phyloP scores from a whole-genome alignment of 192 early-diverging fungal genomes.

The Pecoramyces ruminantium region DNA sequence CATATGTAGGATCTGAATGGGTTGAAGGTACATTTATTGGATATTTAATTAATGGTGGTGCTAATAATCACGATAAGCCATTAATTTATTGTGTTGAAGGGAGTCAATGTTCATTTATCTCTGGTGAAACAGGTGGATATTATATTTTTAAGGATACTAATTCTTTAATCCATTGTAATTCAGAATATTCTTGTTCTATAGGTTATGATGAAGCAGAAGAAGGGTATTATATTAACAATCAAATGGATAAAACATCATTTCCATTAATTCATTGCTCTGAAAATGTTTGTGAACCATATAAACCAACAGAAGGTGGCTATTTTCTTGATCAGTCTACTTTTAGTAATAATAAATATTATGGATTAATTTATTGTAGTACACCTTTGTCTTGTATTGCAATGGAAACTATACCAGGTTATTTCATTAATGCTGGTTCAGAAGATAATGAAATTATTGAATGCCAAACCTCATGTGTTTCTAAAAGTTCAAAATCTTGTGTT shows the following conservation, averaged over 20 bases:
- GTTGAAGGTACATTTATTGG: neutral
- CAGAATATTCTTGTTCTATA: neutral
- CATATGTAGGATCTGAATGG: neutral
- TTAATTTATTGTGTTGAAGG: neutral
- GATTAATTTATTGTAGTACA: neutral
- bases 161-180: neutral
- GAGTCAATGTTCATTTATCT: neutral
- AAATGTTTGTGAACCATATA: neutral
- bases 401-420: neutral
- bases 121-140: neutral
- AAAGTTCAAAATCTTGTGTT: neutral
- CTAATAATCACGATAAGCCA: neutral
- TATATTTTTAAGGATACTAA: neutral
- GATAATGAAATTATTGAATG: neutral
- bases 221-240: neutral
- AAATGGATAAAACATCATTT: neutral
- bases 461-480: neutral
- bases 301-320: neutral
- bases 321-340: neutral
- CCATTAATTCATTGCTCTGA: neutral
- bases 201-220: neutral
- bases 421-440: neutral
- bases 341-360: neutral
- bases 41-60: neutral
- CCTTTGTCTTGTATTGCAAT: neutral